Evolutionary conservation across 306 rosid species (phyloP).

Genomic region (Arachis stenosperma): DNA sequence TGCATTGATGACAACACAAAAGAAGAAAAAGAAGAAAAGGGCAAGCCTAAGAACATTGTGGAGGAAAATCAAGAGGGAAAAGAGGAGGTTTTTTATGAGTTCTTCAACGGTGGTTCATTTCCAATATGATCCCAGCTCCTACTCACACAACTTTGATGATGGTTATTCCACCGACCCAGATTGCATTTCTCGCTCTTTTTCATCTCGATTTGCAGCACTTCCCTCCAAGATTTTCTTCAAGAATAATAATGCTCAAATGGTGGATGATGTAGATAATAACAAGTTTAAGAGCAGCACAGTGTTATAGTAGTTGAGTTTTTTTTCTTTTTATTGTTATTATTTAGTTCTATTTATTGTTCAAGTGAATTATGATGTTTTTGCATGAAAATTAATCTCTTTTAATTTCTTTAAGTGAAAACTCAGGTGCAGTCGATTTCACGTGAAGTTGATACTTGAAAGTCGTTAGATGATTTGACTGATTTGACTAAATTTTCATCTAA

Average conservation of each 20-base stretch:
- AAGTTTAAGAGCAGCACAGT: background rate
- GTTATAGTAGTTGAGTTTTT: background rate
- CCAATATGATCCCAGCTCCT: conserved; percentile 59
- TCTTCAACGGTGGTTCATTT: conserved; percentile 34
- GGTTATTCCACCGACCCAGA: conserved; percentile 61
- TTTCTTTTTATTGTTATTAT: background rate
- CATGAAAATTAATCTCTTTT: background rate
- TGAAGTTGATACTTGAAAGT: too few species aligned
- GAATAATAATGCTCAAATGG: background rate
- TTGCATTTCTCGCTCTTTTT: conserved; percentile 58
- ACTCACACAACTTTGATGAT: conserved; percentile 69
- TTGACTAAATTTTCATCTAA: too few species aligned
- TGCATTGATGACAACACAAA: conserved; percentile 10
- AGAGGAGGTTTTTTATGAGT: conserved; percentile 47
- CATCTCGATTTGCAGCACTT: conserved; percentile 73
- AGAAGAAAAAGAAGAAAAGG: conserved; percentile 39
- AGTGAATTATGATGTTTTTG: background rate
- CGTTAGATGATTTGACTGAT: too few species aligned
- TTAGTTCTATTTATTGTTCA: background rate
- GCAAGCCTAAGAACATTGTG: conserved; percentile 47
- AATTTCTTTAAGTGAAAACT: too few species aligned
- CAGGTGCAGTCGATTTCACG: too few species aligned
- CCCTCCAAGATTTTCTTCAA: conserved; percentile 42
- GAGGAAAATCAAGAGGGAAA: conserved; percentile 59
- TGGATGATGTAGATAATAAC: conserved; percentile 10